Evolutionary conservation across 345 rosid genomes (phyloP).

Genomic region (Melaleuca alternifolia): DNA sequence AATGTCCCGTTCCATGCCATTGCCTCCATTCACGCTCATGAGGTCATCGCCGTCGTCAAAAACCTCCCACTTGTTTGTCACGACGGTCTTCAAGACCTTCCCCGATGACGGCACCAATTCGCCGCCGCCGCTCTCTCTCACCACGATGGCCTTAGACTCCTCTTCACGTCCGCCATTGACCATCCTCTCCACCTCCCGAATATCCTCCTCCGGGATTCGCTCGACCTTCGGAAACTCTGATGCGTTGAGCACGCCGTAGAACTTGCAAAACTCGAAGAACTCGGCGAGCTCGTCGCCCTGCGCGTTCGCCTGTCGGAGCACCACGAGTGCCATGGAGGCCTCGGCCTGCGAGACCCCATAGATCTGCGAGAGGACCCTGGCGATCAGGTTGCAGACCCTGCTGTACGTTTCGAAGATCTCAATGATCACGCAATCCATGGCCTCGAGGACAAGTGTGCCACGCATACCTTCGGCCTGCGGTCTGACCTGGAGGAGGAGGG

Average conservation of each 20-base stretch:
- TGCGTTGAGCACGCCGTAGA: conserved; percentile 40
- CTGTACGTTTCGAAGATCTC: conserved; percentile 55
- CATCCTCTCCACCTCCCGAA: conserved; percentile 33
- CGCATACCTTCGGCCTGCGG: conserved; percentile 38
- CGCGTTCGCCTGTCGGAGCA: conserved; percentile 36
- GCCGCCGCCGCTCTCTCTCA: not conserved
- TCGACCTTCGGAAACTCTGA: conserved; percentile 20
- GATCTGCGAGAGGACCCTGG: conserved; percentile 26
- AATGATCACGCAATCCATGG: conserved; percentile 57
- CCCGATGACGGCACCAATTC: not conserved
- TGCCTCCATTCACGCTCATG: not conserved
- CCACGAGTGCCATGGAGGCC: conserved; percentile 36
- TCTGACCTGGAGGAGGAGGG: conserved; percentile 47
- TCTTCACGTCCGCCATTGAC: conserved; percentile 3
- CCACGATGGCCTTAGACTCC: not conserved
- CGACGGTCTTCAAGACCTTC: conserved; percentile 21
- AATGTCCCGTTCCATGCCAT: not conserved
- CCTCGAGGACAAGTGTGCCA: conserved; percentile 41
- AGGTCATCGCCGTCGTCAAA: conserved; percentile 23
- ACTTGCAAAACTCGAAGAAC: conserved; percentile 44
- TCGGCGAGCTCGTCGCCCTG: conserved; percentile 33
- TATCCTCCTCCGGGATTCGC: conserved; percentile 33
- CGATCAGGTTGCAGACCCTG: conserved; percentile 45
- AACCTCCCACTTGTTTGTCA: conserved; percentile 52
- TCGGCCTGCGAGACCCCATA: conserved; percentile 26